Percentiles rank a stretch among this genome's conserved stretches.
Evolutionary conservation across 2,329 filamentous ascomycete genomes (phyloP).

Genomic region (Mycocentrospora acerina): DNA sequence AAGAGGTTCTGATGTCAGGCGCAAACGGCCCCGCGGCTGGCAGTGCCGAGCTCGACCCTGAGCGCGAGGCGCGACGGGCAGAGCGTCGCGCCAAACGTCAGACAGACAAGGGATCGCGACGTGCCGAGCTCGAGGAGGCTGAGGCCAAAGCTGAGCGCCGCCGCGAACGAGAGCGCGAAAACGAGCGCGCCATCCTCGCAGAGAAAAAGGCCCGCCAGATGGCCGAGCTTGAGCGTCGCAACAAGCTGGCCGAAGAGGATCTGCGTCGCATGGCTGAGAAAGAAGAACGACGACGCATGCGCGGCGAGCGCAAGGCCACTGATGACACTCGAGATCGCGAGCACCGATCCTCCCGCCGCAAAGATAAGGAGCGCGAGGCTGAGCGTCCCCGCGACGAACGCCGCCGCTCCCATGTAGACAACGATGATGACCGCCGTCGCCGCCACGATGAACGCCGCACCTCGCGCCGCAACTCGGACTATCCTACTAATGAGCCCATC

Average conservation of each 20-base stretch:
- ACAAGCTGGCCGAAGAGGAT: constrained; percentile 41
- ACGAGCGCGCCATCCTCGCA: constrained; percentile 33
- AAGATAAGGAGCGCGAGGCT: constrained; percentile 34
- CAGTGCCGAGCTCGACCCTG: constrained; percentile 34
- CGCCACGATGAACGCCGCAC: constrained; percentile 49
- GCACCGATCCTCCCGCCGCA: constrained; percentile 38
- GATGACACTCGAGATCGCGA: constrained; percentile 37
- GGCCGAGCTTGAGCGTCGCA: constrained; percentile 42
- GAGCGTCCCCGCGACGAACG: constrained; percentile 37
- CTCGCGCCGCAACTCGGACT: constrained; percentile 41
- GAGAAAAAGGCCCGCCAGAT: constrained; percentile 41
- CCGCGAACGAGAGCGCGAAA: constrained; percentile 41
- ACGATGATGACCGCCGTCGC: constrained; percentile 40
- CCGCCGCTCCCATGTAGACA: constrained; percentile 39
- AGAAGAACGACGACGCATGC: constrained; percentile 34
- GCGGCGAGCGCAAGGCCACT: constrained; percentile 32
- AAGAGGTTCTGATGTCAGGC: constrained; percentile 27
- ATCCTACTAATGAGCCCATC: constrained; percentile 40
- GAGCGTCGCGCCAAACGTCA: constrained; percentile 36
- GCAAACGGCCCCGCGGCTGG: constrained; percentile 30
- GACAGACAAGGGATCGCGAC: constrained; percentile 39
- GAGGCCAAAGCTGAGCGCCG: constrained; percentile 41
- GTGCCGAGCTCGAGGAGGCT: constrained; percentile 37
- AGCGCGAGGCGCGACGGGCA: constrained; percentile 41
- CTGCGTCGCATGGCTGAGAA: constrained; percentile 44